Evolutionary conservation across 306 rosid genomes (phyloP).

Genomic region (Pterocarpus macrocarpus): DNA sequence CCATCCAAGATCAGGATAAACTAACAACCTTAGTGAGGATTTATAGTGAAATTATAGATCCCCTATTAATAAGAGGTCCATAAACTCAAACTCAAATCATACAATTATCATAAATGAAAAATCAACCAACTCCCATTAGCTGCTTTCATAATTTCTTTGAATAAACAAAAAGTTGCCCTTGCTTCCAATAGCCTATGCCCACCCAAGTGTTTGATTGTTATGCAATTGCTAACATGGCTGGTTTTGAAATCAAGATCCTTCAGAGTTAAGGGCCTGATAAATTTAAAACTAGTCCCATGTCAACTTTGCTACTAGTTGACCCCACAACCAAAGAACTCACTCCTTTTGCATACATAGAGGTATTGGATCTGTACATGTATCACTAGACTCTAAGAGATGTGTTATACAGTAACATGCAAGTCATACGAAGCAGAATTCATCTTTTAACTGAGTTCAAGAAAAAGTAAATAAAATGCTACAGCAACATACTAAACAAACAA

Average conservation of each 20-base stretch:
- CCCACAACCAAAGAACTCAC: slow-evolving; percentile 37
- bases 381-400: slow-evolving; percentile 42
- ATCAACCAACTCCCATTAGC: no score
- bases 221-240: background rate
- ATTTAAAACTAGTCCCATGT: background rate
- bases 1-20: no score
- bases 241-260: background rate
- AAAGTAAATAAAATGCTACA: slow-evolving; percentile 40
- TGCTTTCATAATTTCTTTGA: no score
- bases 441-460: slow-evolving; percentile 13
- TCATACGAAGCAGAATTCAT: slow-evolving; percentile 41
- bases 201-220: background rate
- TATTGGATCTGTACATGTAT: slow-evolving; percentile 53
- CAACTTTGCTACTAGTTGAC: slow-evolving; percentile 26
- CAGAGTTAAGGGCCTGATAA: no score
- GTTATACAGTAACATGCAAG: slow-evolving; percentile 43
- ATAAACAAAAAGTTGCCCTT: no score
- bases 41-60: no score
- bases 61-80: no score
- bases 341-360: slow-evolving; percentile 42
- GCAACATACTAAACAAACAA: slow-evolving; percentile 43
- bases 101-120: no score
- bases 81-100: no score
- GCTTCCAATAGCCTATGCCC: no score
- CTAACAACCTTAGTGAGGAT: no score